Evolutionary conservation across 495 filamentous ascomycete genomes (phyloP), one percentile per base, ranked within the genome.

Genomic region (Hypoxylon cercidicola): DNA sequence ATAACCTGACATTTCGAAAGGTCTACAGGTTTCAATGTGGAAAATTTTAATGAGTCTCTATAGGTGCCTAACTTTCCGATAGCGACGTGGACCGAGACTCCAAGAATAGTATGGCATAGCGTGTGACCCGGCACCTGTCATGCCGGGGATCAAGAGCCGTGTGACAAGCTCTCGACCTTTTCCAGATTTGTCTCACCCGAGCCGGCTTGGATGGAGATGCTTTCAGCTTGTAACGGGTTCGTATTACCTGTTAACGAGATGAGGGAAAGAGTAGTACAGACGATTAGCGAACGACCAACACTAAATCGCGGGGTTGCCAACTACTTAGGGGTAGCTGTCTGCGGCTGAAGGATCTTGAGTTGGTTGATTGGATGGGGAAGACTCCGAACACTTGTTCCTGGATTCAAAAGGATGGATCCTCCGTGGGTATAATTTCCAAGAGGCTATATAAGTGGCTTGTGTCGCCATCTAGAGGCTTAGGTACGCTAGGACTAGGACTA

Each of bases 261-360:
- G 40, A 32, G 30, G 40, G 12, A 34, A 50, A 39, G 25, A 23
- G 40, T 45, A 20, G 15, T 5, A 21, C 47, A 49, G 23, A 43
- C 59, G 64, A 68, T 59, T 68, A 62, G 64, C 59, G 58, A 62
- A 45, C 48, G 12, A 54, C 25, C 6, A 16, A 53, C 47, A 45
- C 64, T 46, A 62, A 43, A 58, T 58, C 45, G 59, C 55, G 54
- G 50, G 60, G 54, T 45, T 60, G 30, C 43, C 41, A n/a, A 62
- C 45, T 40, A 35, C 7, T 32, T 51, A 20, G 10, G 62, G 55
- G 46, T 49, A 55, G 49, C 21, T 25, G 41, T 44, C 18, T 66
- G 50, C 55, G 62, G 62, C 62, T 66, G 62, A 66, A 44, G 56
- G 25, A 23, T 2, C 25, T 44, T 21, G 18, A 12, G 20, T 25